Evolutionary conservation across 345 rosid genomes (phyloP), one percentile per base, ranked within the genome.

Genomic region (Aquilaria sinensis): DNA sequence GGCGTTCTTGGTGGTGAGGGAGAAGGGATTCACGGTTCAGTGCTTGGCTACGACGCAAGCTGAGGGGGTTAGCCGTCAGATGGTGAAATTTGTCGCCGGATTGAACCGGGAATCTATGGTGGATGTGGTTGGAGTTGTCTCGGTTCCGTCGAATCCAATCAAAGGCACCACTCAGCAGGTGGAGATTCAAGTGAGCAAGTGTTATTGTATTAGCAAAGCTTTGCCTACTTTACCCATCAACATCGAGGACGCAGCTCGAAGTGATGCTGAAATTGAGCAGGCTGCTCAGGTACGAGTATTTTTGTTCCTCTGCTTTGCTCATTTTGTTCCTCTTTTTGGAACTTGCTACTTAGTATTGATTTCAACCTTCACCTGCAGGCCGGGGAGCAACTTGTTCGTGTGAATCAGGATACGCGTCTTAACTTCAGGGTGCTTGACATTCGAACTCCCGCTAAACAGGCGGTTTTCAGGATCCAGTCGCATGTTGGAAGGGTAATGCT

Each of bases 401-500:
- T 88, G 23, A 82, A 84, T 73, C 97, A 86, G 76, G 95, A 90
- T 53, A 90, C 91, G 5, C 88, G 99, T 31, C 71, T 94, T 72
- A 88, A 88, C 60, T 57, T 73, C 57, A 80, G 92, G 62, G 87
- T 82, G 75, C 68, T 94, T n/a, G 95, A 94, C 74, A 0, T 88
- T 4, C 76, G 99, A 46, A 90, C 92, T 52, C 83, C 88, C 5
- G 89, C 97, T 53, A 88, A 88, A 77, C 95, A 88, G 69, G 96
- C 81, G 47, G 85, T 90, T 61, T 90, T 90, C 68, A 82, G 72
- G 47, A 77, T 90, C 72, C 89, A 85, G 63, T 57, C 74, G 66
- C 80, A 86, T 69, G 83, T 87, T 45, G 45, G 72, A 51, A 70
- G 56, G 43, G 88, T 86, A 64, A 68, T 82, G 61, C 55, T 23